A percentile compares a stretch with the other conserved stretches of the same genome.
Conservation (phyloP, 345 rosid species). For the Eucalyptus cloeziana region DNA sequence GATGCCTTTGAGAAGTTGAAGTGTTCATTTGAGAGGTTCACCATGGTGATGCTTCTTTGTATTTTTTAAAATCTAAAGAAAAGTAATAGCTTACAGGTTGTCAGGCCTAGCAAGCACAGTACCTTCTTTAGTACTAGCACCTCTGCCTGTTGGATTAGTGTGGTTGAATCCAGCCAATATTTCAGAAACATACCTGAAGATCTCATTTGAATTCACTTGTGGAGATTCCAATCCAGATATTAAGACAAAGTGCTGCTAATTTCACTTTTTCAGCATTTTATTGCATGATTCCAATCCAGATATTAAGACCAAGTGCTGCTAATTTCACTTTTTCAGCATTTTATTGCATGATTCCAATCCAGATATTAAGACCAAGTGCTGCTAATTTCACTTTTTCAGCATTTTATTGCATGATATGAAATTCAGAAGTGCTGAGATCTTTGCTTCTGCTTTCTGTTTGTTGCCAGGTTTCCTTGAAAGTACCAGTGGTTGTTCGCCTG, state of each 20-base stretch:
- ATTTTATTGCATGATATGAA: background rate
- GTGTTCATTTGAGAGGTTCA: background rate
- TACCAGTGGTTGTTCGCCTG: constrained; percentile 45
- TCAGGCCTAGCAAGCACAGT: background rate
- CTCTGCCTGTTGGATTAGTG: background rate
- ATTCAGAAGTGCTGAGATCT: background rate
- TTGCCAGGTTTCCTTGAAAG: constrained; percentile 73
- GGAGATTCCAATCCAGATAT: background rate
- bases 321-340: too few relatives aligned
- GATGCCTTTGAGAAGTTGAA: background rate
- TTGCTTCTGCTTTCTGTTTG: background rate
- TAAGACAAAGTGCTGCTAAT: too few relatives aligned
- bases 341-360: background rate
- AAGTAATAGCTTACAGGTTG: background rate
- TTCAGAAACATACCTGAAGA: background rate
- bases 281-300: background rate
- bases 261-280: too few relatives aligned
- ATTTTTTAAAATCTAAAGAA: background rate
- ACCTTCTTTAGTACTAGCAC: background rate
- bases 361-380: background rate
- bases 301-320: too few relatives aligned
- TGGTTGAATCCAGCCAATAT: background rate
- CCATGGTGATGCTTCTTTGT: background rate
- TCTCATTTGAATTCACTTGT: background rate
- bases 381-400: background rate